phyloP scores from a whole-genome alignment of 2,329 filamentous ascomycete species.

The Epichloe typhina region DNA sequence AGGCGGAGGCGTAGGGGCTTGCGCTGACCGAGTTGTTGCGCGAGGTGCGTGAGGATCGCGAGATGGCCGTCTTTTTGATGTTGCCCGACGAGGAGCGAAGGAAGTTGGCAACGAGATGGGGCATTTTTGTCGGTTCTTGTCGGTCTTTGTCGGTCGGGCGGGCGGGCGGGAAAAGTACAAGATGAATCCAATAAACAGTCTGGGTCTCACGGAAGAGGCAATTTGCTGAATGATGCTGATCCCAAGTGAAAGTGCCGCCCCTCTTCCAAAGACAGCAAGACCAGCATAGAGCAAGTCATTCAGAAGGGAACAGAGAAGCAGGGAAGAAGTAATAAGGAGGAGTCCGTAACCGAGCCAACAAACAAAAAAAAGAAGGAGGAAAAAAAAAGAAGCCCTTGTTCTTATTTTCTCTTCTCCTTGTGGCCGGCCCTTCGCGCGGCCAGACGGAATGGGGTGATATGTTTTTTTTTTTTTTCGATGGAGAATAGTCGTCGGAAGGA shows the following conservation, averaged over 20 bases:
- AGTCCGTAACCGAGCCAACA: background rate
- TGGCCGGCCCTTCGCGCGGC: too few species aligned
- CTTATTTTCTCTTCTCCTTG: background rate
- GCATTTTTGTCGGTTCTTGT: slow-evolving; percentile 25
- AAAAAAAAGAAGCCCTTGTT: background rate
- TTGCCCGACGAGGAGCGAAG: slow-evolving; percentile 42
- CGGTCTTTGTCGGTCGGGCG: too few species aligned
- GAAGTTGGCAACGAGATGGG: slow-evolving; percentile 44
- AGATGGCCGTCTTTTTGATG: slow-evolving; percentile 29
- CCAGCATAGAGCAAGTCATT: background rate
- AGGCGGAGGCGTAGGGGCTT: slow-evolving; percentile 23
- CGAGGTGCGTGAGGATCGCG: slow-evolving; percentile 19
- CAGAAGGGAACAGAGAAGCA: background rate
- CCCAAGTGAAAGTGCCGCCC: too few species aligned
- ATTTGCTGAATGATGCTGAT: too few species aligned
- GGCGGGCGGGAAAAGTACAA: too few species aligned
- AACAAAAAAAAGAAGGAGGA: background rate
- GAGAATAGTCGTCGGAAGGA: too few species aligned
- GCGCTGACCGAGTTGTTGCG: slow-evolving; percentile 16
- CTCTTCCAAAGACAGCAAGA: too few species aligned
- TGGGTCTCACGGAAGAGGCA: too few species aligned
- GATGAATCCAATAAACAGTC: too few species aligned
- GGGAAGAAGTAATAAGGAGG: too few species aligned
- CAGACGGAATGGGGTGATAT: too few species aligned
- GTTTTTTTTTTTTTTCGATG: too few species aligned